Base-by-base conservation (phyloP, 176 grass and related monocot genomes). In the Stipa capillata region DNA sequence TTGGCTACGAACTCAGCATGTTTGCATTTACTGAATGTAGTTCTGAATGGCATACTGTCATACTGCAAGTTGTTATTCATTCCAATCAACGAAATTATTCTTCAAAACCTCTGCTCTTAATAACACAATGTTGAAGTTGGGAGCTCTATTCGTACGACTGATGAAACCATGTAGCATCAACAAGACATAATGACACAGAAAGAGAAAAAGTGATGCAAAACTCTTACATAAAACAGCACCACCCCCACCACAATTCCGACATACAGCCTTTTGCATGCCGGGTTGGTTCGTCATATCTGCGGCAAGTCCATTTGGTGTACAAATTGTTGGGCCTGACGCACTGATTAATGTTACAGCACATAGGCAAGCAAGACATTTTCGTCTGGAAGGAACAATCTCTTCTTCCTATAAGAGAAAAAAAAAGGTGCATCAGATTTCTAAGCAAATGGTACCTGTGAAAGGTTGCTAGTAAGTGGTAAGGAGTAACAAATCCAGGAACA, bases 211-310 rank as follows among this genome's bases (percentile, higher is more conserved):
- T 37, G 48, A 65, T 10, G 28, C 2, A 35, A 63, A 77, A 41
- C 7, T 31, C 88, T 94, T 84, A 99, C 97, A 99, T 91, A 99
- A 79, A 43, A 99, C 78, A 85, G 88, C 92, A 48, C 96, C 92
- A 4, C 83, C 90, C 33, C 96, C 96, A 1, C 39, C 71, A 69
- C 96, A 99, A 68, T 99, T 99, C 24, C 84, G 66, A 85, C 96
- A 99, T 9, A 99, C 92, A 35, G 90, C 78, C 25, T 94, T 94
- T 78, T 86, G 85, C 21, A 74, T 85, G 40, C 73, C 68, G 2
- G 80, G 12, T 50, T 84, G 56, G 37, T 47, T 87, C 49, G 43
- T 59, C 70, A 60, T 80, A 33, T 80, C 96, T 11, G 78, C 75
- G 3, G 96, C 81, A 34, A 88, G 62, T 73, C 85, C 90, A 8